Evolutionary conservation across 2,329 filamentous ascomycete species (phyloP).

Genomic region (Fusarium nisikadoi): DNA sequence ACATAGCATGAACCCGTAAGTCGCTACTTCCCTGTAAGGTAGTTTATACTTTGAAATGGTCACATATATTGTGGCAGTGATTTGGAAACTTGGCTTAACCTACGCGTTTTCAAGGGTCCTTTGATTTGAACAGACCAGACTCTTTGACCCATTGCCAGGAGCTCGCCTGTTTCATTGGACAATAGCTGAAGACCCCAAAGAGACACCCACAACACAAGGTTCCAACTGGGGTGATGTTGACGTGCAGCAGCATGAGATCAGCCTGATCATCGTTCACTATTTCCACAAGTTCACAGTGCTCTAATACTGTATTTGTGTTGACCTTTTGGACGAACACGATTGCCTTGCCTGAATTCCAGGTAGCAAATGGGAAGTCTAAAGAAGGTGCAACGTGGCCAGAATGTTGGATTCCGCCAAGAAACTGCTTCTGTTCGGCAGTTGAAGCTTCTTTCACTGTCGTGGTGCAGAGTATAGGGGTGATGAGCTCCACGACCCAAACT

Average conservation of each 20-base stretch:
- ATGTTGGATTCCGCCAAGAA: background rate
- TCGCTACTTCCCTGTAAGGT: background rate
- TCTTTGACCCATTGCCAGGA: background rate
- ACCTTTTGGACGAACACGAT: background rate
- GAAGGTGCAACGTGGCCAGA: background rate
- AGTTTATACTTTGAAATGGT: background rate
- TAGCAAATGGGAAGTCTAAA: background rate
- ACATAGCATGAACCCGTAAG: background rate
- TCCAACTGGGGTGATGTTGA: conserved; percentile 7
- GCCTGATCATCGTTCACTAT: conserved; percentile 13
- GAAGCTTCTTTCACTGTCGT: background rate
- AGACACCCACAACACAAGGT: background rate
- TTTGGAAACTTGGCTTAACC: background rate
- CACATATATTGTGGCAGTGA: background rate
- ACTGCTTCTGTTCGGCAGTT: conserved; percentile 14
- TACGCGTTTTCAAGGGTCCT: background rate
- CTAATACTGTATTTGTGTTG: conserved; percentile 10
- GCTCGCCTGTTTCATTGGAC: conserved; percentile 5
- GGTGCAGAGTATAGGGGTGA: background rate
- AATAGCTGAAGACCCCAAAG: background rate
- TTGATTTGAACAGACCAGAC: background rate
- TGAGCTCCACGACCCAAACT: background rate
- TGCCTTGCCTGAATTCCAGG: background rate
- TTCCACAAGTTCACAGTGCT: conserved; percentile 10
- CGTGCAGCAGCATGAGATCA: conserved; percentile 15